Evolutionary conservation across 805 yeast genomes (phyloP), one percentile per base, ranked within the genome.

Genomic region (Starmerella davenportii): DNA sequence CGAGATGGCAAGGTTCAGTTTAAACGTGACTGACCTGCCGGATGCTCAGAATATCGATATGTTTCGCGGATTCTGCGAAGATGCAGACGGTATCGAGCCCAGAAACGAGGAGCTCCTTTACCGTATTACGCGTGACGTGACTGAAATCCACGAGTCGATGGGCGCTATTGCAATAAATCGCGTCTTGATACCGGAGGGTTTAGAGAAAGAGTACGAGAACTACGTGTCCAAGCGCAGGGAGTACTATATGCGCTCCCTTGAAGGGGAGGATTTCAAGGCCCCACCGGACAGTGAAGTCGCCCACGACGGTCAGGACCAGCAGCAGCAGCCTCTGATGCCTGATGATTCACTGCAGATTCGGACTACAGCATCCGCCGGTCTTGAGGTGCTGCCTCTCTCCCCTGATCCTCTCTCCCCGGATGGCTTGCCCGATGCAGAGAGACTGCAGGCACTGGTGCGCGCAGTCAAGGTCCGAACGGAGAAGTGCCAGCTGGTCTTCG

Each of bases 21-120:
- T 81, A 44, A 61, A 67, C 1, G 63, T 81, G 14, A 77, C 73
- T 49, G 85, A 79, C 4, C 51, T 50, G 21, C 35, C 35, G 14
- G 31, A 36, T 35, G 28, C 38, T 5, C 33, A 30, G 7, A 38
- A 44, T 19, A 21, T 42, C 4, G 45, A 41, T 18, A 42, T 38
- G 23, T 50, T 50, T 31, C 38, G 46, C 17, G 40, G 41, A 7
- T 21, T 32, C 23, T 50, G 50, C 35, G 51, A 49, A 41, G 50
- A 43, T 21, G 37, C 35, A 1, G 43, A 38, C 17, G 54, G 54
- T 14, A 30, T 44, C 14, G 52, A 46, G 32, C 50, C 51, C 5
- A 25, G 38, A 19, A 47, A 50, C 32, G 25, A 23, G 18, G 37
- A 28, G 2, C 43, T 49, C n/a, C 28, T 38, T 20, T 25, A 29